Evolutionary conservation across 2,329 filamentous ascomycete genomes (phyloP), one percentile per base, ranked within the genome.

Genomic region (Penicillium aurantiogriseum): DNA sequence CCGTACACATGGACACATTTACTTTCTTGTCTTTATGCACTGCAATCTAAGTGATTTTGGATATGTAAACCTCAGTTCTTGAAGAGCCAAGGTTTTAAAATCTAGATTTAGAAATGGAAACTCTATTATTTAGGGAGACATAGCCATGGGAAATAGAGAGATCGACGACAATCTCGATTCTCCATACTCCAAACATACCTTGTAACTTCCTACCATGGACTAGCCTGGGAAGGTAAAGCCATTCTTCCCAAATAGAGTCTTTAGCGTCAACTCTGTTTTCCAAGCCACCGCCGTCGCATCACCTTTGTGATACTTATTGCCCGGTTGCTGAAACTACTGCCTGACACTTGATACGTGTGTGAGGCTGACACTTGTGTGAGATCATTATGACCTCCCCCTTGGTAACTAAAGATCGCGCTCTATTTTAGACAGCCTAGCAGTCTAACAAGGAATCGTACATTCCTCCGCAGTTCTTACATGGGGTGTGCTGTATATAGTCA

Each of bases 201-300:
- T 7, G 15, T n/a, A 44, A 43, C 7, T 25, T 5, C 40, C 15
- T 17, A 43, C 40, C 40, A 10, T 25, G 40, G 40, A 17, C n/a
- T 15, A 10, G 13, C 13, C 44, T 19, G 35, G 11, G 10, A 35
- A 27, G 36, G 8, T 40, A 27, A 25, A 38, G 7, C 31, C 31
- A 36, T 33, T 15, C 29, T 44, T 38, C 33, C 40, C 21, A 56
- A 61, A 59, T 59, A 63, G 55, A 64, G 56, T 59, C 57, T 27
- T 54, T 64, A 64, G 62, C 58, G 60, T 59, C 47, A 64, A 64
- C 62, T 55, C 54, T 62, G 56, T 63, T 62, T 39, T 10, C 23
- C 19, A 55, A 59, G 59, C 59, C 54, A 62, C 56, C 19, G 13
- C 29, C n/a, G 19, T 29, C 7, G 19, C 21, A 29, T 33, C 31